Evolutionary conservation across 2,329 filamentous ascomycete species (phyloP).

Genomic region (Fonsecaea monophora): DNA sequence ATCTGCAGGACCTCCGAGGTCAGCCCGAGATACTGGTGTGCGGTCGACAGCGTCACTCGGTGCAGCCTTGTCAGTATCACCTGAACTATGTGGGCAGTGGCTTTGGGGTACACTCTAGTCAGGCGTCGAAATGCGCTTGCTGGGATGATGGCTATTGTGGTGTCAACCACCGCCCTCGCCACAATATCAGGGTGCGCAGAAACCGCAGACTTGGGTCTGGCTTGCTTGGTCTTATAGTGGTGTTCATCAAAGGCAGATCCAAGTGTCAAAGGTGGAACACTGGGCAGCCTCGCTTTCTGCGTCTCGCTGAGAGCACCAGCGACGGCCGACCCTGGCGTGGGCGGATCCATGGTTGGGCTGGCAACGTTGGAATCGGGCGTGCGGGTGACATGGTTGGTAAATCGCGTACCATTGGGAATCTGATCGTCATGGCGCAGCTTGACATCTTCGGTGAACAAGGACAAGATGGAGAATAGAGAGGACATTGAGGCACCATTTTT

Average conservation of each 20-base stretch:
- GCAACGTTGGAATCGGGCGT: constrained; percentile 49
- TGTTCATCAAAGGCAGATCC: constrained; percentile 56
- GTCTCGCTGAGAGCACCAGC: constrained; percentile 7
- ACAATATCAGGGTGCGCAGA: constrained; percentile 97
- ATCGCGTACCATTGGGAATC: constrained; percentile 44
- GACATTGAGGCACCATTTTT: constrained; percentile 99
- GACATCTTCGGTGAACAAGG: constrained; percentile 94
- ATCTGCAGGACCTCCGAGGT: constrained; percentile 91
- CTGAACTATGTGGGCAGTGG: constrained; percentile 95
- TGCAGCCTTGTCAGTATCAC: constrained; percentile 95
- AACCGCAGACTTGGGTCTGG: constrained; percentile 39
- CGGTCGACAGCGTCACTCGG: constrained; percentile 90
- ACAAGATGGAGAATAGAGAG: constrained; percentile 95
- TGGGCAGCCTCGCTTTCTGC: constrained; percentile 55
- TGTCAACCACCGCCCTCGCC: constrained; percentile 93
- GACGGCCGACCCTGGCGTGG: constrained; percentile 32
- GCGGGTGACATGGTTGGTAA: constrained; percentile 41
- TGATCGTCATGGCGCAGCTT: constrained; percentile 71
- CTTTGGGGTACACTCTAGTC: constrained; percentile 92
- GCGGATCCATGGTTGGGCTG: constrained; percentile 48
- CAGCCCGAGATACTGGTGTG: constrained; percentile 90
- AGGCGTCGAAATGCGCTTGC: constrained; percentile 92
- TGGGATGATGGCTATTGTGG: constrained; percentile 97
- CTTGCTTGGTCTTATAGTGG: constrained; percentile 38
- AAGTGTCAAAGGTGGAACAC: constrained; percentile 77